Percentiles rank a stretch among this genome's conserved stretches.
Evolutionary conservation across 352 stramenopile genomes (phyloP).

Genomic region (Phytophthora crassamura): DNA sequence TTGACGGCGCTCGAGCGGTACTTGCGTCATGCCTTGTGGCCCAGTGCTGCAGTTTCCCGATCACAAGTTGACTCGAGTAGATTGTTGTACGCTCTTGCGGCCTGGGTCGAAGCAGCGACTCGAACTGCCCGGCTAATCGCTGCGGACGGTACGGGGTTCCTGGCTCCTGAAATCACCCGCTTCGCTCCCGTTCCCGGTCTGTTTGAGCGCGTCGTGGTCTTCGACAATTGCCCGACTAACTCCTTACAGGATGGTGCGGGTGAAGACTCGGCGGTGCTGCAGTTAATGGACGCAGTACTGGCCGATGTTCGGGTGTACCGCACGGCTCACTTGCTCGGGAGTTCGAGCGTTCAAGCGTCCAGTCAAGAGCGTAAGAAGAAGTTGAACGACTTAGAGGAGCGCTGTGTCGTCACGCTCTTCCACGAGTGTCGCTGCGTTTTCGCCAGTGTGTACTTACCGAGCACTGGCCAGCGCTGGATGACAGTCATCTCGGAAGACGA

Average conservation of each 20-base stretch:
- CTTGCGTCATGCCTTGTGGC: constrained; percentile 61
- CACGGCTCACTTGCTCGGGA: constrained; percentile 45
- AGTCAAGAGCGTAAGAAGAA: constrained; percentile 10
- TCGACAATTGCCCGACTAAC: constrained; percentile 40
- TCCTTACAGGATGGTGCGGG: constrained; percentile 17
- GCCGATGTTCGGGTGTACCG: constrained; percentile 73
- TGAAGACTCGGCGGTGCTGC: constrained; percentile 37
- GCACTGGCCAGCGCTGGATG: constrained; percentile 57
- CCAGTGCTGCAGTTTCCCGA: constrained; percentile 36
- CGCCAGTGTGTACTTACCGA: constrained; percentile 72
- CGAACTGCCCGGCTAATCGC: constrained; percentile 45
- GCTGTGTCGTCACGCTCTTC: constrained; percentile 69
- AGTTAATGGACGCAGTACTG: constrained; percentile 71
- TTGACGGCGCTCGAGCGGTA: constrained; percentile 63
- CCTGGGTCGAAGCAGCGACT: constrained; percentile 56
- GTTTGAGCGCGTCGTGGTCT: constrained; percentile 73
- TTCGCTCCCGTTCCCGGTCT: constrained; percentile 58
- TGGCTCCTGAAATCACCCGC: constrained; percentile 60
- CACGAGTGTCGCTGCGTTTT: constrained; percentile 78
- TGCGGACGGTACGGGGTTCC: constrained; percentile 40
- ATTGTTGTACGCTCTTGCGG: constrained; percentile 56
- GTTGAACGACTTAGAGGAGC: constrained; percentile 31
- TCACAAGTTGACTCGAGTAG: constrained; percentile 30
- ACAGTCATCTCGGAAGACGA: constrained; percentile 58
- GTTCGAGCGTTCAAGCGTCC: constrained; percentile 5